Percentiles rank a stretch among this genome's conserved stretches.
Evolutionary conservation across 306 rosid species (phyloP).

Genomic region (Hippophae gyantsensis): DNA sequence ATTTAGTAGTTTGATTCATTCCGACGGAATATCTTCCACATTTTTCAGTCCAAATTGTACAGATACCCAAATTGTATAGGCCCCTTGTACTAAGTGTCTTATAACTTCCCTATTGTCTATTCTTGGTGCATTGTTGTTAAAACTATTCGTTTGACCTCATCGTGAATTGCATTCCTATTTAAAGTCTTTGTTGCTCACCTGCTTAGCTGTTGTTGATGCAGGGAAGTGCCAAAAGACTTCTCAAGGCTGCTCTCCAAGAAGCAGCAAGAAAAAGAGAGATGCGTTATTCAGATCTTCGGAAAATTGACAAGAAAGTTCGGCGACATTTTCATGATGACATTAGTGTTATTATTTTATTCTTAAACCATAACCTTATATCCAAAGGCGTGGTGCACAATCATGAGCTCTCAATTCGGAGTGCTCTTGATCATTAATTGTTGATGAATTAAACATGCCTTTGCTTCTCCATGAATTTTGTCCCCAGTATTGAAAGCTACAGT

Average conservation of each 20-base stretch:
- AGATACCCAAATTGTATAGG: too few species aligned
- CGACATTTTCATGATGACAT: slow-evolving; percentile 87
- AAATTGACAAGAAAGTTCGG: slow-evolving; percentile 73
- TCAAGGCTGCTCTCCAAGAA: slow-evolving; percentile 83
- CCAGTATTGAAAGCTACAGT: not conserved
- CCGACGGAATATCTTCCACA: too few species aligned
- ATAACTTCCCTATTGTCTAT: too few species aligned
- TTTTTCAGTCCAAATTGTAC: too few species aligned
- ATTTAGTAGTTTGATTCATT: too few species aligned
- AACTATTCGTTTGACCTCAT: not conserved
- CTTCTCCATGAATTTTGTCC: slow-evolving; percentile 4
- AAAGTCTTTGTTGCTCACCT: not conserved
- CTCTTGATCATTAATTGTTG: slow-evolving; percentile 39
- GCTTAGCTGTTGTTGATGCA: slow-evolving; percentile 17
- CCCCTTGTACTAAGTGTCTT: too few species aligned
- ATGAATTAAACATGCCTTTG: slow-evolving; percentile 11
- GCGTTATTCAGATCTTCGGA: slow-evolving; percentile 70
- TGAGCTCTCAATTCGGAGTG: slow-evolving; percentile 53
- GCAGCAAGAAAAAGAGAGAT: slow-evolving; percentile 86
- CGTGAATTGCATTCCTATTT: not conserved
- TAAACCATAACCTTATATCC: slow-evolving; percentile 74
- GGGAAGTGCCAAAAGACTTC: slow-evolving; percentile 87
- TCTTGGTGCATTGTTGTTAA: not conserved
- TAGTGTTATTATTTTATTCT: slow-evolving; percentile 78
- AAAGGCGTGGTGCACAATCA: slow-evolving; percentile 35